Conservation (phyloP, 495 filamentous ascomycete species). For the Immersiella caudata region DNA sequence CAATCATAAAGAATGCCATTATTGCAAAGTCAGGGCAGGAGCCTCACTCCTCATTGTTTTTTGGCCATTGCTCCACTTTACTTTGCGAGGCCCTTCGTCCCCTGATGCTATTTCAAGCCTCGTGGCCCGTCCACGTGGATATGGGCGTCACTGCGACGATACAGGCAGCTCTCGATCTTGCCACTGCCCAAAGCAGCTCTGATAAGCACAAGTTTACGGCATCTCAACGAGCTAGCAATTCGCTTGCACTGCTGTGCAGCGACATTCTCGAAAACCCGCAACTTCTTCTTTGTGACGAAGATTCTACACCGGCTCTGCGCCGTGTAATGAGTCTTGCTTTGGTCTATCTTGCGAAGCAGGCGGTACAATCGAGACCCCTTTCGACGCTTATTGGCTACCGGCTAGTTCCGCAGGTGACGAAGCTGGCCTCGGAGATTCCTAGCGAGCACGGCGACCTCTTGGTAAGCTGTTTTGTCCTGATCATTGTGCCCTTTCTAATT, state of each 20-base stretch:
- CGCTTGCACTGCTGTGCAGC: conserved; percentile 39
- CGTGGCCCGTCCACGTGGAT: conserved; percentile 33
- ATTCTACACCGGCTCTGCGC: conserved; percentile 18
- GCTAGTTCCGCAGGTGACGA: conserved; percentile 34
- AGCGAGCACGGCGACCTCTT: conserved; percentile 35
- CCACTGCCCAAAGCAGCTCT: conserved; percentile 18
- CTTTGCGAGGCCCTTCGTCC: conserved; percentile 41
- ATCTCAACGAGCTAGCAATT: conserved; percentile 37
- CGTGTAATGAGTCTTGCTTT: conserved; percentile 34
- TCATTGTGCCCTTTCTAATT: conserved; percentile 27
- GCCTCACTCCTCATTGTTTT: conserved; percentile 22
- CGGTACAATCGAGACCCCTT: conserved; percentile 34
- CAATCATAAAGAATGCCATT: conserved; percentile 27
- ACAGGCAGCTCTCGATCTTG: conserved; percentile 33
- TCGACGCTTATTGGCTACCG: conserved; percentile 39
- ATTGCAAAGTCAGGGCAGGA: conserved; percentile 1
- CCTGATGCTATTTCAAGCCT: conserved; percentile 32
- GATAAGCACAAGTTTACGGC: conserved; percentile 28
- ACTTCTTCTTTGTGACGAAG: conserved; percentile 27
- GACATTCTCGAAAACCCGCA: conserved; percentile 28
- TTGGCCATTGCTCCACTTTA: conserved; percentile 36
- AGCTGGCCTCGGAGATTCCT: conserved; percentile 29
- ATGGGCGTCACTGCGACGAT: conserved; percentile 30
- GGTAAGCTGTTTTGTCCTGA: conserved; percentile 31
- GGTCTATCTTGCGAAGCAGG: conserved; percentile 38